These are phyloP conservation scores for Senna tora DNA, from an alignment of 306 rosid genomes.

Conservation along the genomic window DNA sequence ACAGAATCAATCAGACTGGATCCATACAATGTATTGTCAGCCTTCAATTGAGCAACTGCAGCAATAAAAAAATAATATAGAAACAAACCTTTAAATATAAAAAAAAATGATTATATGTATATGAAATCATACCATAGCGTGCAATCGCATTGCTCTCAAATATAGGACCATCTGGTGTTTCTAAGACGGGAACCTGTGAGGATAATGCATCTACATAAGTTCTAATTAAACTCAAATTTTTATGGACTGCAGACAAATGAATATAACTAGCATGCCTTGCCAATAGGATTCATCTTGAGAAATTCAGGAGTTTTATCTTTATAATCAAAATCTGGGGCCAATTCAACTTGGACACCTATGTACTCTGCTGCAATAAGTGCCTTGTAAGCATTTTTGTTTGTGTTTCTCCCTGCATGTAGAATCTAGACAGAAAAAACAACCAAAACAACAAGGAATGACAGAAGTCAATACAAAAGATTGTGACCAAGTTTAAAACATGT, in stretches of 20 bases:
- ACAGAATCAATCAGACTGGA: constrained; percentile 67
- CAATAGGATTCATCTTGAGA: constrained; percentile 81
- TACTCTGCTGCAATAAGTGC: constrained; percentile 63
- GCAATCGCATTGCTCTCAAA: constrained; percentile 92
- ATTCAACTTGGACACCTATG: constrained; percentile 58
- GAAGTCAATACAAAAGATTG: not conserved
- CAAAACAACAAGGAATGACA: not conserved
- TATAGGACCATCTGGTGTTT: constrained; percentile 74
- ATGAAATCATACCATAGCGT: constrained; percentile 58
- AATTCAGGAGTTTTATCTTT: constrained; percentile 74
- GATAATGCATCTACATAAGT: not conserved
- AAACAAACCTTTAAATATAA: not conserved
- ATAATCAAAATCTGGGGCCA: constrained; percentile 49
- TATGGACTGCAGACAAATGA: too few relatives aligned
- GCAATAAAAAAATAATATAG: constrained; percentile 3
- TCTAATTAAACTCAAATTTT: not conserved
- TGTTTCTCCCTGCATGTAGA: constrained; percentile 49
- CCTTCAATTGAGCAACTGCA: constrained; percentile 70
- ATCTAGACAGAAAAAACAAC: constrained; percentile 41
- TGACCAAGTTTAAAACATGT: not conserved
- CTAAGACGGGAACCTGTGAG: constrained; percentile 74
- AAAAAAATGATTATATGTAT: not conserved
- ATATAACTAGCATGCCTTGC: constrained; percentile 55
- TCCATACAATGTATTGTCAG: constrained; percentile 56
- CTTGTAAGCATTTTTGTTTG: constrained; percentile 68